Conservation (phyloP, 805 yeast genomes). For the Saccharomycopsis sp. region DNA sequence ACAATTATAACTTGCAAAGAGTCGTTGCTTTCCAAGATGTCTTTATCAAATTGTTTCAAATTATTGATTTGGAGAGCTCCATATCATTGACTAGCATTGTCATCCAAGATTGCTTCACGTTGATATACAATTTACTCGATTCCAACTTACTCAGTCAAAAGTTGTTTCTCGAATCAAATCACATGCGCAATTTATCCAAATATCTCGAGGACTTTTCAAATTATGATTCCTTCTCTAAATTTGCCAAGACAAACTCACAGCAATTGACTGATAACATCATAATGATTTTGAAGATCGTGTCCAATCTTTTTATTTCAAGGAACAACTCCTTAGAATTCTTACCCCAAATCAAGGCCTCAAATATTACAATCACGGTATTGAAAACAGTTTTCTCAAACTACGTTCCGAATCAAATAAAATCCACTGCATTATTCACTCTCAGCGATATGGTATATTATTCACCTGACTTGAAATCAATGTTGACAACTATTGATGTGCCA, state of each 20-base stretch:
- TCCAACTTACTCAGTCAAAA: constrained; percentile 89
- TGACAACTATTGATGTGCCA: constrained; percentile 84
- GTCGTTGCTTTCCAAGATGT: constrained; percentile 91
- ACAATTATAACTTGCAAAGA: constrained; percentile 80
- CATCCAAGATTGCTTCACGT: constrained; percentile 82
- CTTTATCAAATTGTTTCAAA: constrained; percentile 71
- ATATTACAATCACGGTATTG: constrained; percentile 56
- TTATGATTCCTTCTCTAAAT: not conserved
- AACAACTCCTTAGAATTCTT: constrained; percentile 8
- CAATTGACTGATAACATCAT: constrained; percentile 10
- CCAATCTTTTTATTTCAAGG: constrained; percentile 13
- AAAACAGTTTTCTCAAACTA: constrained; percentile 59
- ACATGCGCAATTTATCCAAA: constrained; percentile 9
- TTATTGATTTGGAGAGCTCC: constrained; percentile 83
- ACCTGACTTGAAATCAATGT: constrained; percentile 54
- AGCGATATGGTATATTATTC: constrained; percentile 71
- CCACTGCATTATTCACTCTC: constrained; percentile 60
- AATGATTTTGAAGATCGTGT: constrained; percentile 12
- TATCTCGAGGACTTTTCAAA: constrained; percentile 10
- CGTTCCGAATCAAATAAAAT: constrained; percentile 58
- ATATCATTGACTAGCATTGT: constrained; percentile 71
- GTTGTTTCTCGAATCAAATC: constrained; percentile 75
- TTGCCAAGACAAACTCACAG: not conserved
- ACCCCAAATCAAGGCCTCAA: constrained; percentile 29
- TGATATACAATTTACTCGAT: constrained; percentile 61